Conservation (phyloP, 1,139 yeast species). For the Candida labiduridarum region DNA sequence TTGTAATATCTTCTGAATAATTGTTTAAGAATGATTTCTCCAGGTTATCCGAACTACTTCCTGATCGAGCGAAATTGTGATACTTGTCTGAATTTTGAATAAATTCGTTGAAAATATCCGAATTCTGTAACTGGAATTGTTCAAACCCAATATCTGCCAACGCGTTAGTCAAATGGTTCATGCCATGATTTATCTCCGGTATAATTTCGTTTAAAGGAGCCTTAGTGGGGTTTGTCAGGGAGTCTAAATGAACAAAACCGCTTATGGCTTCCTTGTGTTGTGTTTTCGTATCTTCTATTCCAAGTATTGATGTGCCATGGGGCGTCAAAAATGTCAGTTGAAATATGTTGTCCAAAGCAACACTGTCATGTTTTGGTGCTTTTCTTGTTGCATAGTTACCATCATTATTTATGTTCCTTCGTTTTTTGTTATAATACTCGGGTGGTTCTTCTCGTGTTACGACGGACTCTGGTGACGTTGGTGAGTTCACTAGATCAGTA, state of each 20-base stretch:
- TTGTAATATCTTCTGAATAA: constrained; percentile 26
- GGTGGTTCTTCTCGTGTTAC: constrained; percentile 2
- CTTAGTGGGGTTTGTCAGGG: not conserved
- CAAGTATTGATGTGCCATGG: constrained; percentile 6
- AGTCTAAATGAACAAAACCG: not conserved
- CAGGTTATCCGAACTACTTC: not conserved
- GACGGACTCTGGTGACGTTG: constrained; percentile 8
- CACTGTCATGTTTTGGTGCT: not conserved
- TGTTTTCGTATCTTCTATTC: not conserved
- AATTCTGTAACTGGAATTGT: constrained; percentile 30
- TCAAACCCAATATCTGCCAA: constrained; percentile 32
- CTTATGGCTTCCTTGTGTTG: not conserved
- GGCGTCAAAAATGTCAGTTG: constrained; percentile 8
- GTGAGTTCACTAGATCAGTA: constrained; percentile 3
- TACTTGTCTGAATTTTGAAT: constrained; percentile 13
- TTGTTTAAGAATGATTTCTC: constrained; percentile 17
- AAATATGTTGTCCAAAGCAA: not conserved
- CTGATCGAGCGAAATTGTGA: not conserved
- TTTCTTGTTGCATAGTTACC: not conserved
- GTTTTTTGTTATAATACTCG: not conserved
- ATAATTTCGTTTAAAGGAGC: not conserved
- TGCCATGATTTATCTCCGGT: constrained; percentile 19
- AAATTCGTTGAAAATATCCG: constrained; percentile 31
- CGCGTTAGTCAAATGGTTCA: constrained; percentile 31
- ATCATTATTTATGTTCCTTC: not conserved